A percentile compares a stretch with the other conserved stretches of the same genome.
These are phyloP conservation scores for Scleromitrula shiraiana DNA, from an alignment of 2,329 filamentous ascomycete species.

Conservation along the genomic window DNA sequence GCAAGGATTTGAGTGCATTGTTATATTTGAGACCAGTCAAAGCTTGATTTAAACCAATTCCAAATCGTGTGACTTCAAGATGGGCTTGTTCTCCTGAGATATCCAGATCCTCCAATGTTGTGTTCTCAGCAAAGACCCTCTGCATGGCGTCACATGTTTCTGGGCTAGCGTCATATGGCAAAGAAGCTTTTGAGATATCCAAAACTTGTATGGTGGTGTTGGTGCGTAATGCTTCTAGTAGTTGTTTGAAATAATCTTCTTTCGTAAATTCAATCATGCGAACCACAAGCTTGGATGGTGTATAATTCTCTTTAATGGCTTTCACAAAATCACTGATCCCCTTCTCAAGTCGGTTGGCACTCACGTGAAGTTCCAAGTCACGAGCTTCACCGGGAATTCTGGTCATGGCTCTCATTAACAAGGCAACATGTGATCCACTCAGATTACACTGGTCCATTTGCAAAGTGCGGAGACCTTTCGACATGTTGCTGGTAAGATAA, in stretches of 20 bases:
- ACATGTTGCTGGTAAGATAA: constrained; percentile 55
- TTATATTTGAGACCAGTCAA: constrained; percentile 58
- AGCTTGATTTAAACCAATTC: constrained; percentile 59
- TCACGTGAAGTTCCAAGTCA: constrained; percentile 57
- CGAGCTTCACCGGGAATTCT: constrained; percentile 40
- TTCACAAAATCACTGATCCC: constrained; percentile 43
- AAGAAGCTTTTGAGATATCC: constrained; percentile 62
- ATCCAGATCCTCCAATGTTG: constrained; percentile 57
- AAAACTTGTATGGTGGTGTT: constrained; percentile 57
- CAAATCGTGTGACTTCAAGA: constrained; percentile 61
- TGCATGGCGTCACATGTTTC: constrained; percentile 59
- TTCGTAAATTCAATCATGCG: constrained; percentile 53
- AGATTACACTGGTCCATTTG: constrained; percentile 59
- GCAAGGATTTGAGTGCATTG: constrained; percentile 50
- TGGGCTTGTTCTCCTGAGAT: constrained; percentile 66
- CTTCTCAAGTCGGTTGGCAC: constrained; percentile 43
- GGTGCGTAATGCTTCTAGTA: constrained; percentile 51
- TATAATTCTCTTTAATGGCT: constrained; percentile 43
- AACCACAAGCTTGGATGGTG: constrained; percentile 57
- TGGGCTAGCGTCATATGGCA: constrained; percentile 60
- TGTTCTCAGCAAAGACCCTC: constrained; percentile 57
- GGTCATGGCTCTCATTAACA: constrained; percentile 56
- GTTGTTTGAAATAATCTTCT: constrained; percentile 44
- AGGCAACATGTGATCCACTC: constrained; percentile 55
- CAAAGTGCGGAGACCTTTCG: constrained; percentile 51